phyloP scores from a whole-genome alignment of 768 basidiomycete species.

The Leccinum longicurvipes region DNA sequence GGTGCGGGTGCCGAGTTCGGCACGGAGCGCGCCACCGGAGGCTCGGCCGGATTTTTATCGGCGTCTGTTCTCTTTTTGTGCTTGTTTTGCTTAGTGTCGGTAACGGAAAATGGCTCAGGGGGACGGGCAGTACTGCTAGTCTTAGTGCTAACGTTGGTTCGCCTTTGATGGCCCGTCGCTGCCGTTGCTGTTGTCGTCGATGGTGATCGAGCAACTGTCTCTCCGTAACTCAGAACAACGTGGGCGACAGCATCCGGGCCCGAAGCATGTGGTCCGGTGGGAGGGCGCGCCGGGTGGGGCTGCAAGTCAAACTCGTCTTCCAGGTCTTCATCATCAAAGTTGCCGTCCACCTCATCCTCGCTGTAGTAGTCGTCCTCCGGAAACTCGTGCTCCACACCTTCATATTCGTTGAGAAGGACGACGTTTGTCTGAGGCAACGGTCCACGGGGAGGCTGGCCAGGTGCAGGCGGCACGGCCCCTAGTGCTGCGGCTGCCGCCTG shows the following conservation, averaged over 20 bases:
- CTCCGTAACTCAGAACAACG: conserved; percentile 41
- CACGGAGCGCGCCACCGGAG: conserved; percentile 26
- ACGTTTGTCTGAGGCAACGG: conserved; percentile 33
- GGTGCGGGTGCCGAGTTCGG: conserved; percentile 25
- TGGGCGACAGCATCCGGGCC: conserved; percentile 32
- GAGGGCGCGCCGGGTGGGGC: conserved; percentile 21
- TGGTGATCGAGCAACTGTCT: conserved; percentile 21
- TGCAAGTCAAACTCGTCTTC: conserved; percentile 31
- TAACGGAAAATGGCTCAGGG: conserved; percentile 18
- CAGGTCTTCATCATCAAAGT: conserved; percentile 38
- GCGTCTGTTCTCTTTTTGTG: conserved; percentile 46
- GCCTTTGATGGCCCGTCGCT: conserved; percentile 6
- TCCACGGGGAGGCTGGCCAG: conserved; percentile 32
- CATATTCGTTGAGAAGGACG: conserved; percentile 39
- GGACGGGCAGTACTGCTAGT: conserved; percentile 25
- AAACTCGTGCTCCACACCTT: conserved; percentile 34
- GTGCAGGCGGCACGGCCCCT: conserved; percentile 27
- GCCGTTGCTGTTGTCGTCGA: conserved; percentile 2
- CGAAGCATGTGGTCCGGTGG: conserved; percentile 13
- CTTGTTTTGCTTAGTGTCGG: conserved; percentile 29
- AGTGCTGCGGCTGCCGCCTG: conserved; percentile 40
- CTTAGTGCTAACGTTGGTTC: conserved; percentile 25
- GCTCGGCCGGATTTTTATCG: conserved; percentile 20
- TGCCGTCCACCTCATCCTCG: conserved; percentile 45
- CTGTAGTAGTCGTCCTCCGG: conserved; percentile 45